A percentile compares a stretch with the other conserved stretches of the same genome.
These are phyloP conservation scores for Phyllachora maydis DNA, from an alignment of 2,329 filamentous ascomycete species.

Conservation along the genomic window DNA sequence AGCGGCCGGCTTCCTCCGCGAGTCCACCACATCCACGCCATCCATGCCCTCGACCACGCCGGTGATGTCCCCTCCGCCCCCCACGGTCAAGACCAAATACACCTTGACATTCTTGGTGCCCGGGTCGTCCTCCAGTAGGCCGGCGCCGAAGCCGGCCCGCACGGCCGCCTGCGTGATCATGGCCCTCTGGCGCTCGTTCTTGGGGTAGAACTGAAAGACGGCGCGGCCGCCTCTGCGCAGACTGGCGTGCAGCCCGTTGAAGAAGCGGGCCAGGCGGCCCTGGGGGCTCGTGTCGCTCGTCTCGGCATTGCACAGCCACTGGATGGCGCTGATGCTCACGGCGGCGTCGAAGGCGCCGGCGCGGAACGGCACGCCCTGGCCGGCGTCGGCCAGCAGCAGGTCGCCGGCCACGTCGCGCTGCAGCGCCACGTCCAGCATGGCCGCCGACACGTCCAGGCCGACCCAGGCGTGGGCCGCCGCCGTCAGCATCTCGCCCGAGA, in stretches of 20 bases:
- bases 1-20: conserved; percentile 25
- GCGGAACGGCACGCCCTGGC: conserved; percentile 86
- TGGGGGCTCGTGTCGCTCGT: conserved; percentile 64
- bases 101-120: conserved; percentile 93
- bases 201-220: conserved; percentile 95
- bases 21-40: conserved; percentile 62
- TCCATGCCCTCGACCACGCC: conserved; percentile 81
- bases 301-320: conserved; percentile 96
- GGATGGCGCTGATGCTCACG: conserved; percentile 86
- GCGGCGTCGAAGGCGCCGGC: conserved; percentile 87
- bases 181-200: conserved; percentile 74
- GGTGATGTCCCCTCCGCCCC: conserved; percentile 68
- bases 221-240: conserved; percentile 70
- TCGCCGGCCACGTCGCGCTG: conserved; percentile 87
- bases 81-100: conserved; percentile 89
- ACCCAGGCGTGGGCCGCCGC: conserved; percentile 71
- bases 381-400: conserved; percentile 83
- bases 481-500: conserved; percentile 85
- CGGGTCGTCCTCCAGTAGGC: conserved; percentile 83
- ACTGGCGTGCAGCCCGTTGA: conserved; percentile 76
- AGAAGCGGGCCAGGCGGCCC: conserved; percentile 65
- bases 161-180: conserved; percentile 89
- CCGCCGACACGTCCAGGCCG: conserved; percentile 87
- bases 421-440: conserved; percentile 92
- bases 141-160: conserved; percentile 85